Evolutionary conservation across 2,329 filamentous ascomycete genomes (phyloP), one percentile per base, ranked within the genome.

Genomic region (Byssothecium circinans): DNA sequence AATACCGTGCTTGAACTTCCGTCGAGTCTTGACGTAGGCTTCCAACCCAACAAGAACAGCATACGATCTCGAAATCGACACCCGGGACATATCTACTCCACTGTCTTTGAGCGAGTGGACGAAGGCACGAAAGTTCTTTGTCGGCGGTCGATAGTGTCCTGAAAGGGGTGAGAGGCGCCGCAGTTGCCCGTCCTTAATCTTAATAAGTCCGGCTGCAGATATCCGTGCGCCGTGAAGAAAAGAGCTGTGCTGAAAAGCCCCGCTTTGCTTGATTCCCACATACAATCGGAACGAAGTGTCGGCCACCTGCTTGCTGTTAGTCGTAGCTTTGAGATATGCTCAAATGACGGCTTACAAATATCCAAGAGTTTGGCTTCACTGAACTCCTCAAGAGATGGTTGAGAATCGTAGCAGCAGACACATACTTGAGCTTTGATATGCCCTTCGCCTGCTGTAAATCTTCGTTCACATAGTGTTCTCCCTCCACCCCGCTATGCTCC

Each of bases 351-450:
- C 74, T 58, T 54, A 79, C 91, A 61, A 95, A 96, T 55, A 96
- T 95, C 91, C 91, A 96, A 4, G 88, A 94, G 62, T 92, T 91
- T 53, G 90, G 90, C 69, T 85, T 88, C 32, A 91, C 87, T 0
- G 87, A 85, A 54, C 89, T 87, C 50, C 88, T 83, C 14, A 94
- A 78, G 5, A 95, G 77, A 54, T 88, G 87, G 68, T 94, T 89
- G 67, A 92, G 81, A 3, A 95, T 79, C 1, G 86, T 85, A 0
- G 86, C 82, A 1, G 87, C 82, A 4, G 82, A 88, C 2, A 91
- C 76, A 61, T 90, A 83, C 39, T 80, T 82, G 46, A 86, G 65
- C 52, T 84, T 87, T 33, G 79, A 77, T 14, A 81, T 54, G 0
- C 85, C 83, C 49, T 81, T 83, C 0, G 80, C 80, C 4, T 83